A percentile compares a stretch with the other conserved stretches of the same genome.
phyloP scores from a whole-genome alignment of 2,329 filamentous ascomycete genomes.

The Calycina herbarum region DNA sequence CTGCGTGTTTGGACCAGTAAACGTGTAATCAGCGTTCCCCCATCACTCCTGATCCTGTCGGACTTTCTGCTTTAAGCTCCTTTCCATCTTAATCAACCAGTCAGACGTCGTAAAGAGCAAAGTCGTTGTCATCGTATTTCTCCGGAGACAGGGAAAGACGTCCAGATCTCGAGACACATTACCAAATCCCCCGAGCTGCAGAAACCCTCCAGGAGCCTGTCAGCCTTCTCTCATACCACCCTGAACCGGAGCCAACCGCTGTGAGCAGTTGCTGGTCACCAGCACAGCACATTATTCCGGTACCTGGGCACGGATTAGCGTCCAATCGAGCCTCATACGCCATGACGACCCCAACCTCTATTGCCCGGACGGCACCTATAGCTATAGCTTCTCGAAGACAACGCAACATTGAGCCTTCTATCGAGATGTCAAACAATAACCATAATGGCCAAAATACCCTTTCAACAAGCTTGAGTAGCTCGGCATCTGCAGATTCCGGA shows the following conservation, averaged over 20 bases:
- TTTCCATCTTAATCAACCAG: slow-evolving; percentile 1
- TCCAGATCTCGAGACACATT: slow-evolving; percentile 19
- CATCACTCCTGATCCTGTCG: slow-evolving; percentile 18
- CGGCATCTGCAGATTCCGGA: slow-evolving; percentile 52
- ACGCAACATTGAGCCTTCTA: slow-evolving; percentile 32
- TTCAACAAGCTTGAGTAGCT: slow-evolving; percentile 51
- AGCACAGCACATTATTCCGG: slow-evolving; percentile 30
- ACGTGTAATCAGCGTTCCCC: slow-evolving; percentile 19
- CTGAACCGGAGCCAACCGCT: slow-evolving; percentile 28
- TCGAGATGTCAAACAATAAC: slow-evolving; percentile 25
- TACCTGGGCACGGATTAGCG: slow-evolving; percentile 25
- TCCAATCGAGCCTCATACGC: slow-evolving; percentile 32
- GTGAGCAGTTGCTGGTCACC: slow-evolving; percentile 31
- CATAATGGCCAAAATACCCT: slow-evolving; percentile 29
- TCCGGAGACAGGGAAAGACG: slow-evolving; percentile 31
- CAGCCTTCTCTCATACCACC: slow-evolving; percentile 14
- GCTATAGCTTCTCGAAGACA: slow-evolving; percentile 64
- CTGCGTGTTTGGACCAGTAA: slow-evolving; percentile 21
- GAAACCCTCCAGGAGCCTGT: slow-evolving; percentile 14
- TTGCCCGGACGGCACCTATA: slow-evolving; percentile 63
- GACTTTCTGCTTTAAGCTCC: slow-evolving; percentile 22
- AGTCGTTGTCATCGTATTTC: slow-evolving; percentile 27
- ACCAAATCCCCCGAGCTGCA: slow-evolving; percentile 29
- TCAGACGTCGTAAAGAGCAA: slow-evolving; percentile 7
- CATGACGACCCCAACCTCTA: slow-evolving; percentile 49